These are phyloP conservation scores for Batkoa obscura DNA, from an alignment of 371 early-diverging fungal genomes.

Conservation along the genomic window DNA sequence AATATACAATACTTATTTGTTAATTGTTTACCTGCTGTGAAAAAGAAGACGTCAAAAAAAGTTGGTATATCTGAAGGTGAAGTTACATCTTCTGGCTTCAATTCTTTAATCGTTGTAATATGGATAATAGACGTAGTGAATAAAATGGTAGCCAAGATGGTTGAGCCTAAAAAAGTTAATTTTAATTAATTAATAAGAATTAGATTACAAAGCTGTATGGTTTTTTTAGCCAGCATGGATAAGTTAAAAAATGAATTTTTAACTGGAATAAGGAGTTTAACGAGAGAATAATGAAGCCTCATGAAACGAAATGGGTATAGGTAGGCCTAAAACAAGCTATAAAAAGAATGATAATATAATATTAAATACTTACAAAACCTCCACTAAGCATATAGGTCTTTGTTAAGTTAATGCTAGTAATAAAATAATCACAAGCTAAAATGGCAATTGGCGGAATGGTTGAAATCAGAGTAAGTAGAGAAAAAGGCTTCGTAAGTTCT, in stretches of 20 bases:
- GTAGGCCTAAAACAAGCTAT: conserved; percentile 14
- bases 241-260: conserved; percentile 26
- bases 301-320: conserved; percentile 44
- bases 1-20: background rate
- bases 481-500: conserved; percentile 15
- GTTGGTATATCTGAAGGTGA: conserved; percentile 17
- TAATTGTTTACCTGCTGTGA: conserved; percentile 21
- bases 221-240: conserved; percentile 27
- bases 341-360: background rate
- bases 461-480: conserved; percentile 24
- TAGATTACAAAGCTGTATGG: conserved; percentile 15
- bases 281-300: conserved; percentile 29
- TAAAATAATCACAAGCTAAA: conserved; percentile 9
- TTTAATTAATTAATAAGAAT: background rate
- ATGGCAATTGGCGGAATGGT: conserved; percentile 26
- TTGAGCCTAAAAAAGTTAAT: conserved; percentile 9
- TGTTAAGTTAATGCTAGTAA: conserved; percentile 11
- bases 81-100: conserved; percentile 12
- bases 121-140: conserved; percentile 43
- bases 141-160: conserved; percentile 30
- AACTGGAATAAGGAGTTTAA: conserved; percentile 23
- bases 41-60: conserved; percentile 46
- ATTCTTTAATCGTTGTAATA: conserved; percentile 20
- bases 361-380: background rate
- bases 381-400: conserved; percentile 31